Base-by-base conservation (phyloP, 108 stramenopile genomes). In the Nitzschia palea region DNA sequence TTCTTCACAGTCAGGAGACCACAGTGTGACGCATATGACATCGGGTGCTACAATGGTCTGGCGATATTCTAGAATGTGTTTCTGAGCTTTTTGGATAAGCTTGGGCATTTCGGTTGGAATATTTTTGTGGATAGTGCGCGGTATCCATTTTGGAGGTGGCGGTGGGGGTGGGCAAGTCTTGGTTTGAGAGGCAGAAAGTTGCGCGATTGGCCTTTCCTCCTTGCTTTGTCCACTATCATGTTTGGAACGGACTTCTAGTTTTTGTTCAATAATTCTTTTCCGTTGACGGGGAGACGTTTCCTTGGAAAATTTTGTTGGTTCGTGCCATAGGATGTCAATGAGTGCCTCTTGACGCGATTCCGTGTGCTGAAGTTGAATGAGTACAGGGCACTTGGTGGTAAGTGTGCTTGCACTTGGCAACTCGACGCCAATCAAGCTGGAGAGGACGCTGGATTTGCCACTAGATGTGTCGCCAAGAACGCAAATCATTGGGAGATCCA, bases 381-480 rank as follows among this genome's bases (percentile, higher is more conserved):
- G 15, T 15, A 69, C 64, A 14, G 83, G 79, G 53, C 79, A 84
- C 54, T 76, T 72, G 67, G 84, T 88, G 1, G 87, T 88, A 54
- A 88, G 50, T 4, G 75, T 75, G 37, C 72, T 69, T 10, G 57
- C 52, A 35, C 73, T 77, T n/a, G 87, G 87, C 28, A 88, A 71
- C 50, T 88, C 83, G 43, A 83, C 44, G 12, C 77, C 77, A 22
- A 68, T 59, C 44, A 82, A 58, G 52, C 62, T 70, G 4, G 67
- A 70, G 1, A 88, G 71, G 1, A 88, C 60, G 25, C 72, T 76
- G 17, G 77, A 81, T 69, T 88, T 88, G 0, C 86, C 86, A 58
- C 79, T 80, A 34, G 74, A 76, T 15, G 86, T 87, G 60, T 84
- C 83, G 17, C 87, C 87, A 69, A 88, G 62, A 25, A 88, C 87